Evolutionary conservation across 2,329 filamentous ascomycete genomes (phyloP), one percentile per base, ranked within the genome.

Genomic region (Fusarium lyarnte): DNA sequence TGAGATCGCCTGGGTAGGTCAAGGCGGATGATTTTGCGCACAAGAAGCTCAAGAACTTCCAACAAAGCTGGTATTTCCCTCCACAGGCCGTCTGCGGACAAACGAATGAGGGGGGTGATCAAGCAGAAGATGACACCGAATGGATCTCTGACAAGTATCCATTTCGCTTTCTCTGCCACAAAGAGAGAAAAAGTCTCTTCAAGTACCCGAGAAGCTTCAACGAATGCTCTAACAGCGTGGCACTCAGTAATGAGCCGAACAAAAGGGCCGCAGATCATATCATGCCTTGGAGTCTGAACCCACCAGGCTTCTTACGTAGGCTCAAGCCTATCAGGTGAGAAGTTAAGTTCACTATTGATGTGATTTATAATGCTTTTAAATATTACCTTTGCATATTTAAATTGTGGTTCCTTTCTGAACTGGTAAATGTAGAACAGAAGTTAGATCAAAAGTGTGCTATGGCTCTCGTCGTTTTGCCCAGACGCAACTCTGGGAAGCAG

Each of bases 401-500:
- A 65, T 10, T n/a, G 25, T 4, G 49, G 49, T 16, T 42, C 25
- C 13, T 41, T 23, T 39, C 23, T 49, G 4, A 43, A 27, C 14
- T 33, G 14, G 35, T 42, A 33, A 29, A 68, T 43, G 6, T n/a
- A 13, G 25, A 47, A 43, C 14, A 69, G 38, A 36, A 69, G 36
- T 17, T 51, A 38, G 17, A 65, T 58, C 11, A 72, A 33, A 14
- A 59, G 41, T 36, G 25, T 35, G 21, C 17, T 59, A 23, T 36
- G 51, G 14, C 31, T 38, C 33, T 51, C 42, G 16, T 21, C 36
- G 39, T 58, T 42, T 9, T 7, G 33, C 33, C 42, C 42, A 33
- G 38, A 31, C 36, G 58, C 62, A 25, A 68, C 36, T 29, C 17
- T 66, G 12, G 53, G 65, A 42, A 68, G 53, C 6, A 67, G 33